These are phyloP conservation scores for Hanseniaspora sp. DNA, from an alignment of 1,139 yeast genomes.

Conservation along the genomic window DNA sequence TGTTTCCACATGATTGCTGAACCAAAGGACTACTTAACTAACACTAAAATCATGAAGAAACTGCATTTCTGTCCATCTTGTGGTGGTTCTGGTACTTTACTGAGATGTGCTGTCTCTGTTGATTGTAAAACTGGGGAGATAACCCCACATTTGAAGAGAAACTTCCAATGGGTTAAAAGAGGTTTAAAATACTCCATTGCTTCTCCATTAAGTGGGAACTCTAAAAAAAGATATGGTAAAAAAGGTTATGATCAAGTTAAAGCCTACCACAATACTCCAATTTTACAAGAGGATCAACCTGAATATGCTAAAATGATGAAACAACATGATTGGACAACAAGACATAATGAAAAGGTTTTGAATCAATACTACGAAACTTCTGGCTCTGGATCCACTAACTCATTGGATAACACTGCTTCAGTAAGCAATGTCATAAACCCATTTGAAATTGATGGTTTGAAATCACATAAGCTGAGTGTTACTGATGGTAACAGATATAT, in stretches of 20 bases:
- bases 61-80: constrained; percentile 75
- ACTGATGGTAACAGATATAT: constrained; percentile 15
- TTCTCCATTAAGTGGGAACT: constrained; percentile 59
- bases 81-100: constrained; percentile 85
- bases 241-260: constrained; percentile 56
- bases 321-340: constrained; percentile 76
- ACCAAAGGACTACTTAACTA: constrained; percentile 59
- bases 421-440: constrained; percentile 90
- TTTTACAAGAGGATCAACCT: constrained; percentile 83
- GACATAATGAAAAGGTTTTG: constrained; percentile 72
- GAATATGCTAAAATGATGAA: constrained; percentile 83
- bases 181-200: constrained; percentile 75
- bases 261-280: constrained; percentile 33
- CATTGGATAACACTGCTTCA: constrained; percentile 31
- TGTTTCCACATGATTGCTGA: constrained; percentile 75
- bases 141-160: constrained; percentile 80
- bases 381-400: constrained; percentile 43
- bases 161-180: constrained; percentile 87
- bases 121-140: constrained; percentile 69
- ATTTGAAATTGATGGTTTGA: constrained; percentile 56
- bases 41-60: constrained; percentile 26
- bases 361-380: constrained; percentile 68
- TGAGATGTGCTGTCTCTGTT: constrained; percentile 83
- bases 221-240: constrained; percentile 51
- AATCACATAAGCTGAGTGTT: constrained; percentile 39